phyloP scores from a whole-genome alignment of 169 alveolate species.

The Eimeria sp. region DNA sequence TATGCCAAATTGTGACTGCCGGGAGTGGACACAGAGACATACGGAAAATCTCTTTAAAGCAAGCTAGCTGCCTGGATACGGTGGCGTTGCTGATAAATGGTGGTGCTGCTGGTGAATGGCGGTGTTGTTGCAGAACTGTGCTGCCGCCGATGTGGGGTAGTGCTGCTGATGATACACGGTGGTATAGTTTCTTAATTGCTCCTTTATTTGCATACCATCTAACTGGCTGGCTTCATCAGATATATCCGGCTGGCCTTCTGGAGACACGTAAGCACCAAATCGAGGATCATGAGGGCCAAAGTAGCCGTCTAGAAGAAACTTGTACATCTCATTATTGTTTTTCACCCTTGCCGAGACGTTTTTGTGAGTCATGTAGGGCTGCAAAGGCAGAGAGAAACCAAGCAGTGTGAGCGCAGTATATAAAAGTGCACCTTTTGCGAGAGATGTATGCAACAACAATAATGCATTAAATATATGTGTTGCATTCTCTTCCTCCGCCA shows the following conservation, averaged over 20 bases:
- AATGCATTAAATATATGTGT: not conserved
- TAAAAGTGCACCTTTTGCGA: not conserved
- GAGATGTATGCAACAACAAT: not conserved
- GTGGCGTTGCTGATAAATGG: not conserved
- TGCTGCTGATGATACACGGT: not conserved
- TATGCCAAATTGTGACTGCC: constrained; percentile 69
- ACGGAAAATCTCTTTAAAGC: not conserved
- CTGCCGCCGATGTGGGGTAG: not conserved
- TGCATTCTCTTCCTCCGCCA: not conserved
- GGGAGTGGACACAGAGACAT: not conserved
- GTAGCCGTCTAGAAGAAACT: constrained; percentile 28
- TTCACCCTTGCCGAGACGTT: constrained; percentile 11
- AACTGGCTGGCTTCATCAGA: constrained; percentile 32
- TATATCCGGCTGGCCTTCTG: constrained; percentile 34
- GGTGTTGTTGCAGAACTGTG: not conserved
- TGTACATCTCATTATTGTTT: constrained; percentile 25
- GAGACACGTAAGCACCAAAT: constrained; percentile 57
- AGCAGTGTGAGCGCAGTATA: not conserved
- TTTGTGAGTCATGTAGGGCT: constrained; percentile 56
- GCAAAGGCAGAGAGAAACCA: not conserved
- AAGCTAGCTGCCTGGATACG: not conserved
- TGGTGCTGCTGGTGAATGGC: too few relatives aligned
- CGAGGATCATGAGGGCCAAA: constrained; percentile 34
- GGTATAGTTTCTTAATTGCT: not conserved
- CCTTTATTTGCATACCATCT: not conserved